A percentile compares a stretch with the other conserved stretches of the same genome.
These are phyloP conservation scores for Leccinellum luteum DNA, from an alignment of 768 basidiomycete species.

Conservation along the genomic window DNA sequence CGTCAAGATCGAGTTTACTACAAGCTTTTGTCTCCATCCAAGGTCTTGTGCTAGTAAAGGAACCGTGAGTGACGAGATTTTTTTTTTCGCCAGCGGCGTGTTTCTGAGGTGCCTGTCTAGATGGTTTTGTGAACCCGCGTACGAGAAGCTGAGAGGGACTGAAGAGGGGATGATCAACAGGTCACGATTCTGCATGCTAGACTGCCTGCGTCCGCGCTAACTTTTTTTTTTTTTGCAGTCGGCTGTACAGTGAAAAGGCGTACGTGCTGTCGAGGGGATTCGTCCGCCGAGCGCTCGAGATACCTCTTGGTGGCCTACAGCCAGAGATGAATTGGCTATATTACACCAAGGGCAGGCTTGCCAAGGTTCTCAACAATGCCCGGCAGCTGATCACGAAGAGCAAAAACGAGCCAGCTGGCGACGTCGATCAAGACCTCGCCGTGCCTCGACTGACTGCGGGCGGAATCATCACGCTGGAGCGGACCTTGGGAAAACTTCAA, in stretches of 20 bases:
- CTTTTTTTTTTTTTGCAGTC: conserved; percentile 48
- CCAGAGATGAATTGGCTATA: conserved; percentile 76
- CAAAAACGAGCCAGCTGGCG: conserved; percentile 33
- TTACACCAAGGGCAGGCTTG: conserved; percentile 56
- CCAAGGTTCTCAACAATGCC: conserved; percentile 66
- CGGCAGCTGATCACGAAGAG: conserved; percentile 68
- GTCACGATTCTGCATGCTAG: conserved; percentile 32
- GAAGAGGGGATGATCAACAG: conserved; percentile 88
- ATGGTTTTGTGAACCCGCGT: conserved; percentile 92
- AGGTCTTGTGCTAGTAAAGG: conserved; percentile 87
- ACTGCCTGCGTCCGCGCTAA: not conserved
- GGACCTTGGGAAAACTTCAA: conserved; percentile 69
- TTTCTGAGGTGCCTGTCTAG: conserved; percentile 34
- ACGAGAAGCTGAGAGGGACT: conserved; percentile 88
- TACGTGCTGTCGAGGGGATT: conserved; percentile 89
- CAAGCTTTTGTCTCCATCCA: conserved; percentile 95
- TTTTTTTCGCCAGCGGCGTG: not conserved
- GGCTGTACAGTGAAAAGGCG: conserved; percentile 90
- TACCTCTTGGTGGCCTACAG: conserved; percentile 69
- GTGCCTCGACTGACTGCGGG: conserved; percentile 79
- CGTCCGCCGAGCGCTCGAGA: conserved; percentile 83
- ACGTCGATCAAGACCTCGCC: conserved; percentile 43
- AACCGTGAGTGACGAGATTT: conserved; percentile 60
- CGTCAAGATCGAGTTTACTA: conserved; percentile 78
- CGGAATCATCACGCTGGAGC: conserved; percentile 73